Evolutionary conservation across 768 basidiomycete genomes (phyloP), one percentile per base, ranked within the genome.

Genomic region (Pisolithus albus): DNA sequence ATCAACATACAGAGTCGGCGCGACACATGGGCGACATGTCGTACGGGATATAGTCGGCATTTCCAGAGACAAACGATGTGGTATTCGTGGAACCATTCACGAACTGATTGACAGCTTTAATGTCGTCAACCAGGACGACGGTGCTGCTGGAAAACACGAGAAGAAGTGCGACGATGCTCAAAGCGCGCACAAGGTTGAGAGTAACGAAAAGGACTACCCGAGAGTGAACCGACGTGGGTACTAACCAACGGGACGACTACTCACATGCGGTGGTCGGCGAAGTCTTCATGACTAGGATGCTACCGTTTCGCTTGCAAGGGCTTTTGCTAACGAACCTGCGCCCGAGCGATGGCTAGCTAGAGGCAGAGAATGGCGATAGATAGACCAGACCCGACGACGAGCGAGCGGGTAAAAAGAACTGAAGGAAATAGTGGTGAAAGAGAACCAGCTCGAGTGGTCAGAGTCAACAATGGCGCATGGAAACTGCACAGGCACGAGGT

Each of bases 1-100:
- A 11, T 19, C 7, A 15, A 37, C 40, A 13, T 40, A 30, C 21
- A 21, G 48, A 16, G 7, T 9, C 42, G 23, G 42, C 53, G 9
- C 13, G 42, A 13, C 45, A 0, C 4, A 23, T 21, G 24, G 28
- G 28, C 15, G 26, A 21, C 7, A 46, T 8, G 45, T n/a, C 81
- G 53, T 64, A 90, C 82, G 84, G 82, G 61, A 92, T 84, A 66
- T 93, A 94, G 56, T 91, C 86, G 59, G 85, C 86, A 55, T 90
- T 77, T 63, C 68, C 61, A 73, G 65, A 24, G 56, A 67, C 13
- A 63, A 66, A 72, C 60, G 70, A 75, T 52, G 57, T 72, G 44
- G 49, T 53, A 39, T 61, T 70, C 65, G 64, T 75, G 58, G 64
- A 49, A 4, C 65, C 74, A 13, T 70, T 65, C 32, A 67, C 61